Evolutionary conservation across 1,284 basidiomycete species (phyloP).

Genomic region (Apiotrichum veenhuisii): DNA sequence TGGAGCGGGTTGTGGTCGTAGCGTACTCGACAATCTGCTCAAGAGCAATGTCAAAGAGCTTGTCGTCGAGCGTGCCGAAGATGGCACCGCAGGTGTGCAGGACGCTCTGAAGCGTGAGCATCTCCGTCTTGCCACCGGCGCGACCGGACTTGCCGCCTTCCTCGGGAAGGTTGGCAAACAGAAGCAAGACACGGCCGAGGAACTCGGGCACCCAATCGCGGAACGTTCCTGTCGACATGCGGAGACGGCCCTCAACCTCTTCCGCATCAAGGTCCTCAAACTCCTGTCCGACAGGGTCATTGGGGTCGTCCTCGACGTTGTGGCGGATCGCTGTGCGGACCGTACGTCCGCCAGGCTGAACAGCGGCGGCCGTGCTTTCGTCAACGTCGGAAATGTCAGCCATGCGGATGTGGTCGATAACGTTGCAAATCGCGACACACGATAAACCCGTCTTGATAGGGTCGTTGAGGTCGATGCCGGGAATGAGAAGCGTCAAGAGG

Average conservation of each 20-base stretch:
- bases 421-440: constrained; percentile 60
- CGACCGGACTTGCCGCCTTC: constrained; percentile 53
- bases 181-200: constrained; percentile 75
- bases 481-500: constrained; percentile 82
- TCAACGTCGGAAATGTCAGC: constrained; percentile 44
- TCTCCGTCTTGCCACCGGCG: constrained; percentile 50
- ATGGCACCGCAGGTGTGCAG: constrained; percentile 56
- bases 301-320: constrained; percentile 38
- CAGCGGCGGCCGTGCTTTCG: constrained; percentile 9
- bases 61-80: constrained; percentile 81
- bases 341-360: constrained; percentile 27
- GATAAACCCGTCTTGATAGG: constrained; percentile 69
- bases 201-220: constrained; percentile 83
- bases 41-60: constrained; percentile 79
- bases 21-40: constrained; percentile 77
- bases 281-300: constrained; percentile 38
- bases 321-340: constrained; percentile 24
- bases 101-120: constrained; percentile 36
- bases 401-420: constrained; percentile 75
- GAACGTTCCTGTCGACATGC: constrained; percentile 43
- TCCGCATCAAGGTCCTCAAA: constrained; percentile 36
- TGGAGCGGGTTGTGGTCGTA: constrained; percentile 76
- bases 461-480: constrained; percentile 72
- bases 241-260: constrained; percentile 40
- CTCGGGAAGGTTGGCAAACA: constrained; percentile 92